Conservation (phyloP, 768 basidiomycete species). For the Gloeophyllum trabeum region DNA sequence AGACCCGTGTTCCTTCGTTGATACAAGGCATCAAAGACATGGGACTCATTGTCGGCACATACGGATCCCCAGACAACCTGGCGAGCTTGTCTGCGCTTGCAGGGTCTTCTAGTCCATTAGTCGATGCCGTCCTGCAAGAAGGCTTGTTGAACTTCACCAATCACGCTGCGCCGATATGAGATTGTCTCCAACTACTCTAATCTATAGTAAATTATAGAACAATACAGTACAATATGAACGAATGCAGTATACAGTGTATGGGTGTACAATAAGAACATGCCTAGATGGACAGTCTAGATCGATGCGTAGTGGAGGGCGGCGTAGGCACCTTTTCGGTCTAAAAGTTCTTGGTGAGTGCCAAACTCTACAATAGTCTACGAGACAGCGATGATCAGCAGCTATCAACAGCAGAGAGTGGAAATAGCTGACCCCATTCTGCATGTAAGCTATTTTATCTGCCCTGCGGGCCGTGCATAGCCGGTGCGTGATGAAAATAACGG, state of each 20-base stretch:
- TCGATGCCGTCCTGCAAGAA: conserved; percentile 61
- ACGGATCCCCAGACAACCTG: conserved; percentile 43
- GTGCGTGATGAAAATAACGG: conserved; percentile 78
- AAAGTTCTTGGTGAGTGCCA: conserved; percentile 15
- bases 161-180: no score
- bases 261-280: no score
- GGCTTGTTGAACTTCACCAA: conserved; percentile 31
- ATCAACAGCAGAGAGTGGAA: neutral
- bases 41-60: conserved; percentile 79
- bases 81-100: conserved; percentile 20
- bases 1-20: conserved; percentile 85
- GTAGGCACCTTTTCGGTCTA: conserved; percentile 12
- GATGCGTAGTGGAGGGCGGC: conserved; percentile 11
- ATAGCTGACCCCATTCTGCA: conserved; percentile 53
- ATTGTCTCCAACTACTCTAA: no score
- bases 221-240: no score
- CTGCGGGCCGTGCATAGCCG: conserved; percentile 70
- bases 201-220: no score
- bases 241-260: no score
- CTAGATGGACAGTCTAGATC: no score
- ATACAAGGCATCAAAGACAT: conserved; percentile 83
- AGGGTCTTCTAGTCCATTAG: conserved; percentile 30
- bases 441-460: conserved; percentile 82
- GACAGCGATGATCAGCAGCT: conserved; percentile 3
- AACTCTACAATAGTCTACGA: conserved; percentile 15